Conservation (phyloP, 768 basidiomycete genomes). For the Lactifluus rugatus region DNA sequence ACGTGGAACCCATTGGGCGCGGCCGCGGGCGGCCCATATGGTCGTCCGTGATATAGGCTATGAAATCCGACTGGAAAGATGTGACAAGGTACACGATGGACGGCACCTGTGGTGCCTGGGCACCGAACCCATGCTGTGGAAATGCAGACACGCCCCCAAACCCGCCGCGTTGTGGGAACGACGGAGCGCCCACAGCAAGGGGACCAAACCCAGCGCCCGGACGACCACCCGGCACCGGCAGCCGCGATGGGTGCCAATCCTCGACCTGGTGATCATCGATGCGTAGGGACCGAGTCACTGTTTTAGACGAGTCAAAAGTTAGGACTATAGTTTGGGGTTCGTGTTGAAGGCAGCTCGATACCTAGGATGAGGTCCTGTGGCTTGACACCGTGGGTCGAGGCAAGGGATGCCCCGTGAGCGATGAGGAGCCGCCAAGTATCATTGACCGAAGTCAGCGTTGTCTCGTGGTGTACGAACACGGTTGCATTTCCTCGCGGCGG, state of each 20-base stretch:
- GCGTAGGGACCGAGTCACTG: conserved; percentile 12
- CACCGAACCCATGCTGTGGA: conserved; percentile 5
- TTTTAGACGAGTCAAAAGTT: not conserved
- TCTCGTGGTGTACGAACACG: conserved; percentile 10
- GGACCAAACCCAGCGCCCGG: not conserved
- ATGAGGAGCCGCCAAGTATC: conserved; percentile 13
- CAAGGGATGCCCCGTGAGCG: conserved; percentile 5
- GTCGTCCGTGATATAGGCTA: conserved; percentile 17
- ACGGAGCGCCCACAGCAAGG: not conserved
- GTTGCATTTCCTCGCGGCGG: conserved; percentile 9
- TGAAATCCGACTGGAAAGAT: conserved; percentile 5
- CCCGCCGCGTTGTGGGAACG: not conserved
- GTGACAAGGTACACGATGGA: conserved; percentile 18
- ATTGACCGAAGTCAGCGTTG: conserved; percentile 10
- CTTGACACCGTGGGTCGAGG: conserved; percentile 6
- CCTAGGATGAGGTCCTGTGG: conserved; percentile 14
- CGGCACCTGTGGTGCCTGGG: not conserved
- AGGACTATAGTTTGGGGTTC: not conserved
- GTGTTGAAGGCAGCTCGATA: not conserved
- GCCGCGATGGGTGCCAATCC: conserved; percentile 11
- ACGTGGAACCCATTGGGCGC: conserved; percentile 9
- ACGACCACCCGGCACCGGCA: not conserved
- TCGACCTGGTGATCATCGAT: conserved; percentile 10
- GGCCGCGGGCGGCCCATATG: conserved; percentile 17
- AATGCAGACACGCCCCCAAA: not conserved